Evolutionary conservation across 1,284 basidiomycete species (phyloP).

Genomic region (Sphaerobolus stellatus): DNA sequence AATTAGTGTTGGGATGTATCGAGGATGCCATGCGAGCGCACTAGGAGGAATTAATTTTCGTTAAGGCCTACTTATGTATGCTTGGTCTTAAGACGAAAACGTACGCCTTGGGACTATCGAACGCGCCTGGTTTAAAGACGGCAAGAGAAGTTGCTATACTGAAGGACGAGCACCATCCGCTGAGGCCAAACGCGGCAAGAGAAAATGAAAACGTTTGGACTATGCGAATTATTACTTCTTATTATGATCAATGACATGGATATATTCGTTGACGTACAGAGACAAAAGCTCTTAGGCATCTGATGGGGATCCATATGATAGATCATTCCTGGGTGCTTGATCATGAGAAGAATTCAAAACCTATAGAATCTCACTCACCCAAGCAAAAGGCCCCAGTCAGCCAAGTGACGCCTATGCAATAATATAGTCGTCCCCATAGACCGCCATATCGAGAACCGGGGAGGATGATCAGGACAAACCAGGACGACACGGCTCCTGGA

Average conservation of each 20-base stretch:
- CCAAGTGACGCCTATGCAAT: constrained; percentile 45
- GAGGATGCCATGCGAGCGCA: constrained; percentile 40
- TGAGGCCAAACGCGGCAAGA: constrained; percentile 46
- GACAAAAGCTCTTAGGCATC: constrained; percentile 59
- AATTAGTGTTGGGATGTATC: constrained; percentile 42
- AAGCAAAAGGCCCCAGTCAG: constrained; percentile 47
- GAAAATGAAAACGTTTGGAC: constrained; percentile 51
- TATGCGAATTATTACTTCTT: constrained; percentile 19
- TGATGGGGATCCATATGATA: constrained; percentile 58
- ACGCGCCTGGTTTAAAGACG: constrained; percentile 47
- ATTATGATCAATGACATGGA: background rate
- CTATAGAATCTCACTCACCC: constrained; percentile 38
- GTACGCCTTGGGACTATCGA: constrained; percentile 30
- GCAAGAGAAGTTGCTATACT: constrained; percentile 47
- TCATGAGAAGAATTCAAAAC: constrained; percentile 38
- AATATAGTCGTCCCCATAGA: constrained; percentile 46
- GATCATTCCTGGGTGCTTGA: constrained; percentile 49
- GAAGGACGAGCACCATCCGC: constrained; percentile 49
- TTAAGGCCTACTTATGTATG: too few relatives aligned
- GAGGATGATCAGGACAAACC: constrained; percentile 47
- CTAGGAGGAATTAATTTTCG: constrained; percentile 24
- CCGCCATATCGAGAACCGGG: constrained; percentile 35
- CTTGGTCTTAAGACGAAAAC: constrained; percentile 26
- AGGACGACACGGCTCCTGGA: constrained; percentile 48
- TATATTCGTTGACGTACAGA: constrained; percentile 37